Evolutionary conservation across 108 stramenopile genomes (phyloP), one percentile per base, ranked within the genome.

Genomic region (Skeletonema tropicum): DNA sequence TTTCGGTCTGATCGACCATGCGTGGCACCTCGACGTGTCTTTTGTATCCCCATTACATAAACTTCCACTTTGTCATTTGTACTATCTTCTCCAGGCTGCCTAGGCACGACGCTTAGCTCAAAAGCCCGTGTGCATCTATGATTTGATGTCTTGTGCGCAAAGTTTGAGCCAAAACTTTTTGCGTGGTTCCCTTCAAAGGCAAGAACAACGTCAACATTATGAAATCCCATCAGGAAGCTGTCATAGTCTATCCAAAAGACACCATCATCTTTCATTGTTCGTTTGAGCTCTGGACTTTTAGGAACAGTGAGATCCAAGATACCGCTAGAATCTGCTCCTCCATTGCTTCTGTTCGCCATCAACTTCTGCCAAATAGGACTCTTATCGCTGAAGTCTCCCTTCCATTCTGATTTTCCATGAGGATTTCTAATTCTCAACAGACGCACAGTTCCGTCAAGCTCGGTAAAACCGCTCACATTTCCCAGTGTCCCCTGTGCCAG

Each of bases 401-500:
- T 86, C 93, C 93, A 94, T 71, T 94, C 93, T 2, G 82, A 83
- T n/a, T 83, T 75, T 8, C 93, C 93, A 66, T 84, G 83, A 6
- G 95, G 95, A 79, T 96, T 96, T 2, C 95, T 79, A 36, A 96
- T 92, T 57, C 89, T 82, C 39, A 96, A 78, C 17, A 96, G 49
- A 6, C 95, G 84, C n/a, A 92, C 80, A 33, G 78, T 92, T n/a
- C 82, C 78, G 73, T 92, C 89, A 36, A 86, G 85, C 48, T 84
- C 80, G 7, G 88, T 89, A 68, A 87, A 88, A 13, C 88, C 89
- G 64, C 68, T 79, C 8, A 89, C 84, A 31, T 88, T 85, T 9
- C 87, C 90, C 58, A 79, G 75, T 0, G 71, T 75, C 3, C 64
- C 74, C 49, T 71, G 72, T 35, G 15, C 64, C 41, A 80, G 49